Conservation (phyloP, 805 yeast genomes). For the Starmerella stigmatis region DNA sequence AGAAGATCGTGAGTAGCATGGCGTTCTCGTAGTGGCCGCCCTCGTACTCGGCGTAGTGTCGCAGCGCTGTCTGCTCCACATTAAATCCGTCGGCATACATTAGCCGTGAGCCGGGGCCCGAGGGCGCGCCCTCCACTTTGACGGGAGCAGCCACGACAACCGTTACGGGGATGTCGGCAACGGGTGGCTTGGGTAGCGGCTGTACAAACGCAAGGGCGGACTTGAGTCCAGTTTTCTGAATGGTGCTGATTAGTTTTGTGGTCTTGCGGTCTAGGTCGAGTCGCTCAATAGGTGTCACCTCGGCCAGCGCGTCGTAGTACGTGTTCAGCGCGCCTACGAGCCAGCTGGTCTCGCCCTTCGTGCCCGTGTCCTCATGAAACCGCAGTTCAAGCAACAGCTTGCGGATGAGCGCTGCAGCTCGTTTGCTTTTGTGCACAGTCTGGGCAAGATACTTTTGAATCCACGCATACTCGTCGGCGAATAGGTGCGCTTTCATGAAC, state of each 20-base stretch:
- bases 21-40: slow-evolving; percentile 33
- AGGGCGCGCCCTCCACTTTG: not conserved
- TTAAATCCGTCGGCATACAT: slow-evolving; percentile 15
- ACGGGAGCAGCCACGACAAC: slow-evolving; percentile 13
- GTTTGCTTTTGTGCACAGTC: slow-evolving; percentile 18
- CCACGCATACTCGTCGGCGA: slow-evolving; percentile 22
- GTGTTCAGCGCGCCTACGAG: slow-evolving; percentile 25
- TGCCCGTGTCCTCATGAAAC: slow-evolving; percentile 16
- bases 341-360: slow-evolving; percentile 23
- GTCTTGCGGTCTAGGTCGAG: slow-evolving; percentile 26
- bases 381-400: slow-evolving; percentile 25
- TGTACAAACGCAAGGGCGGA: slow-evolving; percentile 18
- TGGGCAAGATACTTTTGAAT: slow-evolving; percentile 22
- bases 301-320: slow-evolving; percentile 24
- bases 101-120: slow-evolving; percentile 13
- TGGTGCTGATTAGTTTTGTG: slow-evolving; percentile 16
- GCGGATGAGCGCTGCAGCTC: slow-evolving; percentile 23
- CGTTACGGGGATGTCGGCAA: slow-evolving; percentile 6
- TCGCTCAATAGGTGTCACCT: slow-evolving; percentile 19
- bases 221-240: slow-evolving; percentile 18
- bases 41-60: slow-evolving; percentile 28
- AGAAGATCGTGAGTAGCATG: slow-evolving; percentile 27
- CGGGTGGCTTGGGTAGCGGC: not conserved
- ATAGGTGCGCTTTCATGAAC: slow-evolving; percentile 20
- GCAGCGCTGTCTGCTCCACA: slow-evolving; percentile 31